Conservation (phyloP, 2,329 filamentous ascomycete species). For the Fusarium caatingaense region DNA sequence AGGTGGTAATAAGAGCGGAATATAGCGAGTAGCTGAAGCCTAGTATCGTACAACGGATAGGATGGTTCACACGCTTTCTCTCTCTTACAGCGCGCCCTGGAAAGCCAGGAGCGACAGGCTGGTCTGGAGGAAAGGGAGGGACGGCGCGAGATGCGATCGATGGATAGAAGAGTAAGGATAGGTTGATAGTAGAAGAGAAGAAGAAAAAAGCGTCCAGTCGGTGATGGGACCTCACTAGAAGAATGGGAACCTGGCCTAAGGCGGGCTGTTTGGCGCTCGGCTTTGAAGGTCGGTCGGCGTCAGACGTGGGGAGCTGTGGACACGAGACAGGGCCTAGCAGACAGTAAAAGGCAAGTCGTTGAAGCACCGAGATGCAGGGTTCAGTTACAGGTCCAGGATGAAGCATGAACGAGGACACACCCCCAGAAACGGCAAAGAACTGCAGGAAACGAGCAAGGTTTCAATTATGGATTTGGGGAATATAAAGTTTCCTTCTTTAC, state of each 20-base stretch:
- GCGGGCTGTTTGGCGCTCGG: slow-evolving; percentile 40
- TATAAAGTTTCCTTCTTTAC: slow-evolving; percentile 18
- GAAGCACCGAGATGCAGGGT: slow-evolving; percentile 37
- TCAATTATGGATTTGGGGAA: slow-evolving; percentile 9
- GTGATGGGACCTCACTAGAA: slow-evolving; percentile 23
- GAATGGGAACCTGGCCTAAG: slow-evolving; percentile 34
- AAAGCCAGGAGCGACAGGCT: slow-evolving; percentile 45
- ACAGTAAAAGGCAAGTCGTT: slow-evolving; percentile 27
- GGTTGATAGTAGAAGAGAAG: slow-evolving; percentile 14
- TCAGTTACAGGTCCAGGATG: slow-evolving; percentile 40
- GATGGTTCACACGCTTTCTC: slow-evolving; percentile 35
- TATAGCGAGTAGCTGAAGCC: neutral
- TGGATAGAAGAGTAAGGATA: slow-evolving; percentile 6
- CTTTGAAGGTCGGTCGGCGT: slow-evolving; percentile 34
- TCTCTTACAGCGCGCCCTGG: slow-evolving; percentile 46
- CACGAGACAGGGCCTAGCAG: slow-evolving; percentile 35
- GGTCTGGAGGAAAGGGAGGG: slow-evolving; percentile 35
- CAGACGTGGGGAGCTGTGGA: slow-evolving; percentile 38
- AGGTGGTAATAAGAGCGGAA: neutral
- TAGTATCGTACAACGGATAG: slow-evolving; percentile 16
- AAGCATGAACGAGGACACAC: slow-evolving; percentile 22
- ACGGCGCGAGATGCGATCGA: slow-evolving; percentile 28
- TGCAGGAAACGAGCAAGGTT: slow-evolving; percentile 19
- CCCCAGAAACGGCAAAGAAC: slow-evolving; percentile 22
- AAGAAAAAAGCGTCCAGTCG: slow-evolving; percentile 19